Evolutionary conservation across 345 rosid genomes (phyloP).

Genomic region (Noccaea bulbosa): DNA sequence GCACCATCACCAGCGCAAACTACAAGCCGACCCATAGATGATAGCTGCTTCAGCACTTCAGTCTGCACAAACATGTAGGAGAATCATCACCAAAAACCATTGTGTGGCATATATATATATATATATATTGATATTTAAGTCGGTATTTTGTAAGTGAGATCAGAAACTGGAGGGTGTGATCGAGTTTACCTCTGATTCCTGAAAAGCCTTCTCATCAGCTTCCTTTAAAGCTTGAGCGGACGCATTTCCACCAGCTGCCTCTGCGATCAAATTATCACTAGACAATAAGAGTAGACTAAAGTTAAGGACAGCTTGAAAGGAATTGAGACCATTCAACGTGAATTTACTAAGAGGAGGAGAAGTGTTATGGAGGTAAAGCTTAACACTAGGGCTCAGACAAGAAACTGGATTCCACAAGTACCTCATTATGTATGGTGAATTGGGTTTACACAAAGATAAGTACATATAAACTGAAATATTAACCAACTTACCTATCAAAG

Average conservation of each 20-base stretch:
- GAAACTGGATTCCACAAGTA: conserved; percentile 9
- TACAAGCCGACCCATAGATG: conserved; percentile 83
- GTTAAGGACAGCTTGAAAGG: conserved; percentile 10
- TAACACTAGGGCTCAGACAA: neutral
- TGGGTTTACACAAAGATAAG: neutral
- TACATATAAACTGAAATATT: conserved; percentile 1
- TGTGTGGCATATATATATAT: neutral
- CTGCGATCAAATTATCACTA: conserved; percentile 80
- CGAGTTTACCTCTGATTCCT: conserved; percentile 66
- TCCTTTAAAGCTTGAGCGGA: conserved; percentile 60
- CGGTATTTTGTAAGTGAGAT: neutral
- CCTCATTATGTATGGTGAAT: neutral
- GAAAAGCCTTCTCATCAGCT: conserved; percentile 71
- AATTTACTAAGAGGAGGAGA: neutral
- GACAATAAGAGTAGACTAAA: conserved; percentile 11
- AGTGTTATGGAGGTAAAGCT: conserved; percentile 2
- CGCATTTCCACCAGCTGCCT: conserved; percentile 81
- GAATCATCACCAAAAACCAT: neutral
- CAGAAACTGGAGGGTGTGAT: conserved; percentile 11
- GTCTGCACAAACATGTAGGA: conserved; percentile 55
- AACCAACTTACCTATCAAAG: conserved; percentile 66
- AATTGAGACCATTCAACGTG: neutral
- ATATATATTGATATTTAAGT: neutral
- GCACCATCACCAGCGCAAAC: conserved; percentile 91
- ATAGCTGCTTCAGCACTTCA: conserved; percentile 78